Percentiles rank a stretch among this genome's conserved stretches.
Evolutionary conservation across 768 basidiomycete species (phyloP).

Genomic region (Ephemerocybe angulata): DNA sequence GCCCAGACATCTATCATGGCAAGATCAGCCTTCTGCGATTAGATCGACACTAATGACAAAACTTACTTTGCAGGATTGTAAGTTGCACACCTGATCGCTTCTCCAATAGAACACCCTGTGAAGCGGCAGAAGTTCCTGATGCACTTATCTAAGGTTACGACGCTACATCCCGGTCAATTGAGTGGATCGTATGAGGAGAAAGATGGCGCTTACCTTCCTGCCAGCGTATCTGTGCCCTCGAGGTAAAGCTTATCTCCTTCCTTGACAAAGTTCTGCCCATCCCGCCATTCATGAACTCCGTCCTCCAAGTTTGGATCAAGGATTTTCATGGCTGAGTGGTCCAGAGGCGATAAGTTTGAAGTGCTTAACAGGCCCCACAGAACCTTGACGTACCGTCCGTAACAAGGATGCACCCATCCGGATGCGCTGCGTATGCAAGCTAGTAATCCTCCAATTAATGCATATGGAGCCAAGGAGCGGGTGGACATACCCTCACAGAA

Average conservation of each 20-base stretch:
- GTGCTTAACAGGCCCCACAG: too few relatives aligned
- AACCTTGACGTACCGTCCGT: slow-evolving; percentile 89
- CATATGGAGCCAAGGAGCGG: not conserved
- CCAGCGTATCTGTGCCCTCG: slow-evolving; percentile 83
- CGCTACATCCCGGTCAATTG: slow-evolving; percentile 36
- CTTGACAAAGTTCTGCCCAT: slow-evolving; percentile 76
- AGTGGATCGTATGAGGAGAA: not conserved
- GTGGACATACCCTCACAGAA: slow-evolving; percentile 67
- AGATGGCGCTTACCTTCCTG: slow-evolving; percentile 62
- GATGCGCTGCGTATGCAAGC: slow-evolving; percentile 80
- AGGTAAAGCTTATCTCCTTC: slow-evolving; percentile 77
- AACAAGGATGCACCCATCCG: slow-evolving; percentile 83
- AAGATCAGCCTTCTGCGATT: not conserved
- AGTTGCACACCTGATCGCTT: slow-evolving; percentile 85
- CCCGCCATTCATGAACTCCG: slow-evolving; percentile 86
- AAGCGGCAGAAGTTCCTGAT: slow-evolving; percentile 82
- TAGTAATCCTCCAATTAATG: slow-evolving; percentile 2
- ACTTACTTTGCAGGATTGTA: slow-evolving; percentile 76
- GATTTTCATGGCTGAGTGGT: slow-evolving; percentile 70
- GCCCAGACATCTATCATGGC: slow-evolving; percentile 58
- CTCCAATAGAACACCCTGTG: slow-evolving; percentile 77
- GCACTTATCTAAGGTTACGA: slow-evolving; percentile 80
- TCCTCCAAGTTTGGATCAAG: slow-evolving; percentile 82
- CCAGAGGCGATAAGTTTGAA: too few relatives aligned
- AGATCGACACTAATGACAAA: not conserved